Evolutionary conservation across 2,329 filamentous ascomycete species (phyloP).

Genomic region (Trichoderma oligosporum): DNA sequence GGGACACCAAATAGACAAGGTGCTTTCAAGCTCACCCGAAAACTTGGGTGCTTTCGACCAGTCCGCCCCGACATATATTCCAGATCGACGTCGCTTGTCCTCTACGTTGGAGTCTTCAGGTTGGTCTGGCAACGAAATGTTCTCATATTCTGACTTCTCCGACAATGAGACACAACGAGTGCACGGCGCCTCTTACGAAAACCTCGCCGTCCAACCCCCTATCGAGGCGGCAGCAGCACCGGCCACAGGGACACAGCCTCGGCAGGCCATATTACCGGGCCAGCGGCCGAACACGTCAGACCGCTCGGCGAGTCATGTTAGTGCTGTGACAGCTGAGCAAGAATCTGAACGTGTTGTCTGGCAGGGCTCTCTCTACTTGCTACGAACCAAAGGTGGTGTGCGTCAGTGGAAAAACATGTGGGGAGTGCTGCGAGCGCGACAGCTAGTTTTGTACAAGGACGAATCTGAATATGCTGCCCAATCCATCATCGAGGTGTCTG

Average conservation of each 20-base stretch:
- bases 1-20: slow-evolving; percentile 34
- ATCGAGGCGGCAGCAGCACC: slow-evolving; percentile 19
- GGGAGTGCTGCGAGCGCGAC: slow-evolving; percentile 83
- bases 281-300: slow-evolving; percentile 14
- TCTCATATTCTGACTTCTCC: slow-evolving; percentile 76
- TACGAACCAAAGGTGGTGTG: slow-evolving; percentile 78
- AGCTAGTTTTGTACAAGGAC: slow-evolving; percentile 88
- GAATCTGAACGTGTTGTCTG: slow-evolving; percentile 88
- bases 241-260: background rate
- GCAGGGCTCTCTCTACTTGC: slow-evolving; percentile 83
- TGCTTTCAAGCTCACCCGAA: slow-evolving; percentile 60
- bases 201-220: slow-evolving; percentile 41
- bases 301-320: slow-evolving; percentile 60
- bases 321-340: slow-evolving; percentile 47
- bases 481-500: slow-evolving; percentile 73
- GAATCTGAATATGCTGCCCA: slow-evolving; percentile 84
- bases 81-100: slow-evolving; percentile 53
- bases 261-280: background rate
- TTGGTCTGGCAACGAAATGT: slow-evolving; percentile 61
- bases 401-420: slow-evolving; percentile 93
- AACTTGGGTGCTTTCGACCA: slow-evolving; percentile 34
- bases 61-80: slow-evolving; percentile 34
- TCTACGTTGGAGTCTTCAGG: slow-evolving; percentile 63
- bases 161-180: slow-evolving; percentile 56
- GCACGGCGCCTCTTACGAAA: slow-evolving; percentile 52